Evolutionary conservation across 495 filamentous ascomycete genomes (phyloP), one percentile per base, ranked within the genome.

Genomic region (Poronia punctata): DNA sequence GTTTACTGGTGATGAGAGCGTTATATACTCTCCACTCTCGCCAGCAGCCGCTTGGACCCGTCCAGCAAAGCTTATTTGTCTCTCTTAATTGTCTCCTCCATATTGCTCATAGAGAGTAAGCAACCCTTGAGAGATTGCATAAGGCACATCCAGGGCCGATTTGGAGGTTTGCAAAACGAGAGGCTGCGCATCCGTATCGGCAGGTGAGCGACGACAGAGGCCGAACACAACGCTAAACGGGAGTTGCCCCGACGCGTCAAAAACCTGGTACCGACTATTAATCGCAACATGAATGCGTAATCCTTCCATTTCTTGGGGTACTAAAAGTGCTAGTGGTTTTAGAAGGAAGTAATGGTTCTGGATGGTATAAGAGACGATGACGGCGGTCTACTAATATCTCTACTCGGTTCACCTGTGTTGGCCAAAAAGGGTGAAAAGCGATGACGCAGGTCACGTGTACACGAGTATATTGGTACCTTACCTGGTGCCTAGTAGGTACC

Each of bases 221-320:
- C 48, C 48, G 39, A 49, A 52, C 29, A 52, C 46, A 28, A 52
- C 49, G 39, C 46, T 44, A 38, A 52, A 52, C 22, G 48, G 48
- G 22, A 49, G 48, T 35, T 49, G 46, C 25, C 48, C 48, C 31
- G 48, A 49, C 18, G 48, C 45, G 32, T 52, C 48, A 23, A 48
- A 49, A 23, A 48, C 33, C 12, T 31, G 46, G 39, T 48, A 52
- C 14, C 38, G 38, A 23, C 42, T 50, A 34, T 50, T 43, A 36
- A 50, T 50, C 38, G 34, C 35, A 24, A 40, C 46, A 17, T 50
- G 46, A 28, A 50, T 49, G 49, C 46, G 40, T 38, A 53, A 28
- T 15, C 45, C 50, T 35, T 41, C 44, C 40, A 46, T 49, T n/a
- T n/a, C n/a, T n/a, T n/a, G n/a, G n/a, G n/a, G n/a, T n/a, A n/a